These are phyloP conservation scores for Aspergillus spinulosporus DNA, from an alignment of 2,329 filamentous ascomycete genomes.

Conservation along the genomic window DNA sequence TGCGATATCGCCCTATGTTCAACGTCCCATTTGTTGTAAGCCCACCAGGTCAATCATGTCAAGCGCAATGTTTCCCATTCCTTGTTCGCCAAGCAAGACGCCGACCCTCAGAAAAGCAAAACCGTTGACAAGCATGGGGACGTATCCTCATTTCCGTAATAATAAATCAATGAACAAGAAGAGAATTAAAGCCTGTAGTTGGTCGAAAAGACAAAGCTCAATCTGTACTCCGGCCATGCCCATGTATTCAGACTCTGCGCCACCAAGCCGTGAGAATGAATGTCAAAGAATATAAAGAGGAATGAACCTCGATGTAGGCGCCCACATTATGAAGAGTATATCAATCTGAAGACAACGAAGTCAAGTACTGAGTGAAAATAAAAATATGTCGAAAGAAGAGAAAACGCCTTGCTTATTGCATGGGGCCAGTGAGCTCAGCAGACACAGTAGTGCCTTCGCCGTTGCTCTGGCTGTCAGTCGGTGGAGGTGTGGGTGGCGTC, in stretches of 20 bases:
- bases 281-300: slow-evolving; percentile 27
- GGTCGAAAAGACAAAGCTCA: slow-evolving; percentile 20
- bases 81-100: slow-evolving; percentile 21
- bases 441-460: slow-evolving; percentile 43
- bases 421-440: slow-evolving; percentile 29
- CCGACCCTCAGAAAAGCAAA: slow-evolving; percentile 25
- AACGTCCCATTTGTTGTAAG: slow-evolving; percentile 24
- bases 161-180: slow-evolving; percentile 25
- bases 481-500: slow-evolving; percentile 65
- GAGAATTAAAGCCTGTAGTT: slow-evolving; percentile 21
- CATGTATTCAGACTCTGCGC: slow-evolving; percentile 31
- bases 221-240: slow-evolving; percentile 25
- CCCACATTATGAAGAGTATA: slow-evolving; percentile 35
- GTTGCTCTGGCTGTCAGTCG: slow-evolving; percentile 67
- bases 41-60: slow-evolving; percentile 19
- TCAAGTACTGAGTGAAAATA: slow-evolving; percentile 15
- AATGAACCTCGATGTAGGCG: slow-evolving; percentile 41
- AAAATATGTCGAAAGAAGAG: slow-evolving; percentile 31
- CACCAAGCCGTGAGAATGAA: slow-evolving; percentile 34
- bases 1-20: slow-evolving; percentile 27
- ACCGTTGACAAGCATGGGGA: slow-evolving; percentile 25
- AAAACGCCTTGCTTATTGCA: slow-evolving; percentile 18
- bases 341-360: slow-evolving; percentile 23
- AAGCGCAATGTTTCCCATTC: slow-evolving; percentile 23
- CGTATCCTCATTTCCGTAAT: slow-evolving; percentile 28